Evolutionary conservation across 176 grass and related monocot genomes (phyloP).

Genomic region (Triticum dicoccoides): DNA sequence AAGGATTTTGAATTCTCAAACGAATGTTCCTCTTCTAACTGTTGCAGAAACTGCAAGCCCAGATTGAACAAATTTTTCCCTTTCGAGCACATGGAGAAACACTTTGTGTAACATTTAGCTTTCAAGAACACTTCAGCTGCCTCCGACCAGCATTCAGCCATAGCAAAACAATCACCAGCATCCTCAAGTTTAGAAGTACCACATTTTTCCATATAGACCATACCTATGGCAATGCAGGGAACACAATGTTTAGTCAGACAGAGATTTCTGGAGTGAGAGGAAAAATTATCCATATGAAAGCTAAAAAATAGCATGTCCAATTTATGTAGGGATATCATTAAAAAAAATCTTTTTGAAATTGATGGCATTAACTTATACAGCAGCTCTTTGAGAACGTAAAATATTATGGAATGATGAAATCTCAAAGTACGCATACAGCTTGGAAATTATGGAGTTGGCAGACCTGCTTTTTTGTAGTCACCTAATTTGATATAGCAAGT

Average conservation of each 20-base stretch:
- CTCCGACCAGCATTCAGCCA: constrained; percentile 37
- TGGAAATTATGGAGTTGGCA: no score
- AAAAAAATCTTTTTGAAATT: neutral
- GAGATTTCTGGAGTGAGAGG: neutral
- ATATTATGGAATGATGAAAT: neutral
- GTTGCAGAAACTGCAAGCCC: constrained; percentile 49
- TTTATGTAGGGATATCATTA: neutral
- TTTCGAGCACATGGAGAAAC: constrained; percentile 54
- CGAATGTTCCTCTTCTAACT: constrained; percentile 39
- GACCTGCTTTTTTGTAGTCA: no score
- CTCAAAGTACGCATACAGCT: neutral
- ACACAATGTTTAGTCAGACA: neutral
- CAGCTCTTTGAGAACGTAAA: neutral
- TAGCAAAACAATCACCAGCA: constrained; percentile 68
- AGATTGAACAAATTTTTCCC: constrained; percentile 41
- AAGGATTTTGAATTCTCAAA: constrained; percentile 7
- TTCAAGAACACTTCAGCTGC: constrained; percentile 67
- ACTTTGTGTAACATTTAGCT: constrained; percentile 65
- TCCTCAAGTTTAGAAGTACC: constrained; percentile 62
- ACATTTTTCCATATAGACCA: constrained; percentile 65
- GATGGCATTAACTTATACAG: neutral
- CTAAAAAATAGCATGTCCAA: neutral
- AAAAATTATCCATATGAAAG: neutral
- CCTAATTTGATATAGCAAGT: no score
- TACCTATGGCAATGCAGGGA: constrained; percentile 40